Evolutionary conservation across 1,139 yeast genomes (phyloP).

Genomic region (Scheffersomyces segobiensis): DNA sequence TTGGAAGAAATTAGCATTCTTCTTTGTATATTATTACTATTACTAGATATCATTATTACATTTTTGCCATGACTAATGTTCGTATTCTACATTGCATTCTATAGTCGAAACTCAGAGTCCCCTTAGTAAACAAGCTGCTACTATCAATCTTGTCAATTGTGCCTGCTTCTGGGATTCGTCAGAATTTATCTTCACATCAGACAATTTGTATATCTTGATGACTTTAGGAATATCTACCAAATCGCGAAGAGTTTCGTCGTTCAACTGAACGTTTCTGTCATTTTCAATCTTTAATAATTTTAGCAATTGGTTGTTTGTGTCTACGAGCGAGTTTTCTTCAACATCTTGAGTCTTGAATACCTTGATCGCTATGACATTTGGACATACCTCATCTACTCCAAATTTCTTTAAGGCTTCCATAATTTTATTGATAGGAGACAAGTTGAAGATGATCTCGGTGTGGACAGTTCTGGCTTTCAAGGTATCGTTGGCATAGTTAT

Average conservation of each 20-base stretch:
- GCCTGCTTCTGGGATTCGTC: slow-evolving; percentile 20
- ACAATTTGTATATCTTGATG: slow-evolving; percentile 40
- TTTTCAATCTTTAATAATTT: slow-evolving; percentile 15
- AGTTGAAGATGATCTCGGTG: slow-evolving; percentile 42
- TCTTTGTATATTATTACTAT: background rate
- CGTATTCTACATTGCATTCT: background rate
- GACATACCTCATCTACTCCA: slow-evolving; percentile 36
- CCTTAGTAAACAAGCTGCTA: slow-evolving; percentile 40
- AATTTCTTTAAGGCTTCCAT: slow-evolving; percentile 45
- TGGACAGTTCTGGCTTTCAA: slow-evolving; percentile 44
- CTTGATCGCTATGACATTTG: slow-evolving; percentile 33
- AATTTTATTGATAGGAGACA: slow-evolving; percentile 46
- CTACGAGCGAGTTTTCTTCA: slow-evolving; percentile 2
- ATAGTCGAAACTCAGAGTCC: slow-evolving; percentile 23
- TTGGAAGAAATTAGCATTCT: slow-evolving; percentile 10
- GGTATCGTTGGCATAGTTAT: slow-evolving; percentile 23
- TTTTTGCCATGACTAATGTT: background rate
- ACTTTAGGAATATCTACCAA: slow-evolving; percentile 31
- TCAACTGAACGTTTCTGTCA: slow-evolving; percentile 15
- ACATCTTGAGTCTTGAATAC: slow-evolving; percentile 15
- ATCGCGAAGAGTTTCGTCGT: slow-evolving; percentile 25
- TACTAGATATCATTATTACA: background rate
- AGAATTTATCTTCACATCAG: slow-evolving; percentile 25
- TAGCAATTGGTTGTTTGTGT: slow-evolving; percentile 14
- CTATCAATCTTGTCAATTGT: slow-evolving; percentile 34